Evolutionary conservation across 495 filamentous ascomycete genomes (phyloP).

Genomic region (Talaromyces borbonicus): DNA sequence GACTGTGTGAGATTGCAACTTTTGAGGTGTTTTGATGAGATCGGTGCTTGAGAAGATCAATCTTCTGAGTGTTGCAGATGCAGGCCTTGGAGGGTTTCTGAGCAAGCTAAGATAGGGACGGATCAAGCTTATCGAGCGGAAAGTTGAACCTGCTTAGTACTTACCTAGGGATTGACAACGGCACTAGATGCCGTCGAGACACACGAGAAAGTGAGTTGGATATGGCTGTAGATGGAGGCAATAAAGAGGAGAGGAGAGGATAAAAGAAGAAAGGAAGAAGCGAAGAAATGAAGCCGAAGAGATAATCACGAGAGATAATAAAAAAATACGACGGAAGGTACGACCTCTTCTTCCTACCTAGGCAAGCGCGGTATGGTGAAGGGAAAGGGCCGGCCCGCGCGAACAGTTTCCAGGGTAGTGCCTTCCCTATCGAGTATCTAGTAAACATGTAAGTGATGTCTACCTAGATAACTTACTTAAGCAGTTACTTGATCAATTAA

Average conservation of each 20-base stretch:
- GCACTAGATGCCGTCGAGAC: background rate
- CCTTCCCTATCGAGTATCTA: background rate
- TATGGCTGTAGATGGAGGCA: too few relatives aligned
- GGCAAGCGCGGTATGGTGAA: background rate
- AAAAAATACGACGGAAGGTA: too few relatives aligned
- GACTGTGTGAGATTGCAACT: too few relatives aligned
- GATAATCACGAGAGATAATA: too few relatives aligned
- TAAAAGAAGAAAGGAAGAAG: background rate
- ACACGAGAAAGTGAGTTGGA: too few relatives aligned
- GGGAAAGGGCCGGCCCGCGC: conserved; percentile 4
- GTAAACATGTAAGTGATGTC: background rate
- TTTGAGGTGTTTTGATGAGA: too few relatives aligned
- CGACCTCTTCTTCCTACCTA: too few relatives aligned
- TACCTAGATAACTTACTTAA: too few relatives aligned
- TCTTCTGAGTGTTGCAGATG: background rate
- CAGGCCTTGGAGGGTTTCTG: background rate
- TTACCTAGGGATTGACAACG: too few relatives aligned
- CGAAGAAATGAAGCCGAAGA: too few relatives aligned
- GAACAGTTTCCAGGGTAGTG: conserved; percentile 1
- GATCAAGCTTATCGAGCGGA: background rate
- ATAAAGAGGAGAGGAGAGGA: background rate
- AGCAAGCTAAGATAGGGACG: background rate
- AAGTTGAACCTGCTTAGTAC: background rate
- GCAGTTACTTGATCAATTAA: too few relatives aligned
- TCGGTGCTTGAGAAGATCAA: too few relatives aligned